Base-by-base conservation (phyloP, 192 early-diverging fungal species). In the Coemansia reversa region DNA sequence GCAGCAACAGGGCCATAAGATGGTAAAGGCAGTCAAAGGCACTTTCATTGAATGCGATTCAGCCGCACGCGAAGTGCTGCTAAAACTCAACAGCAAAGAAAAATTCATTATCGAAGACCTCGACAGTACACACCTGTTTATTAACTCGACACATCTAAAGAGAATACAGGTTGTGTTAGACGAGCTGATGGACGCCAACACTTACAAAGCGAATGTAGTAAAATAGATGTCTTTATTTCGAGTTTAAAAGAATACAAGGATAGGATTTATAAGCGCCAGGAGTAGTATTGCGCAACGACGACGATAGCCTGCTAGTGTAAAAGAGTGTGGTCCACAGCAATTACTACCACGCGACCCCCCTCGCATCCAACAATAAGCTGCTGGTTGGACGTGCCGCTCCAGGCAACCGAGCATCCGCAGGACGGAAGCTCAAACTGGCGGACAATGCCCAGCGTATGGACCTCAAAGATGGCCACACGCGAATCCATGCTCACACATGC, bases 61-160 rank as follows among this genome's bases (percentile, higher is more conserved):
- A 4, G 86, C 89, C 11, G 88, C 91, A 18, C 91, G 91, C 66
- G 86, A 88, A 69, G 86, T 94, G 18, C 83, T 94, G 61, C 57
- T 89, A 22, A 84, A 84, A 25, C 73, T 94, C 50, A 85, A 94
- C 71, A 72, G 85, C 62, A 82, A 85, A 28, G 81, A 85, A 27
- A 74, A 86, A 30, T 91, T 94, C 64, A 86, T 94, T n/a, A 89
- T 94, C 52, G 88, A 91, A 66, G 91, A 94, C 56, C 72, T 94
- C 16, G 92, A 94, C 76, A 88, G 86, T 6, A 92, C 88, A 0
- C 92, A 94, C 65, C 65, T 94, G 56, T 91, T 92, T 63, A 86
- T 94, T 35, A 87, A 88, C 63, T 69, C 86, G 7, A 75, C 72
- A 3, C 84, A 81, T 47, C 74, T 91, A 3, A 76, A 85, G 11